These are phyloP conservation scores for Penicillium dipodomyicola DNA, from an alignment of 495 filamentous ascomycete species.

Conservation along the genomic window DNA sequence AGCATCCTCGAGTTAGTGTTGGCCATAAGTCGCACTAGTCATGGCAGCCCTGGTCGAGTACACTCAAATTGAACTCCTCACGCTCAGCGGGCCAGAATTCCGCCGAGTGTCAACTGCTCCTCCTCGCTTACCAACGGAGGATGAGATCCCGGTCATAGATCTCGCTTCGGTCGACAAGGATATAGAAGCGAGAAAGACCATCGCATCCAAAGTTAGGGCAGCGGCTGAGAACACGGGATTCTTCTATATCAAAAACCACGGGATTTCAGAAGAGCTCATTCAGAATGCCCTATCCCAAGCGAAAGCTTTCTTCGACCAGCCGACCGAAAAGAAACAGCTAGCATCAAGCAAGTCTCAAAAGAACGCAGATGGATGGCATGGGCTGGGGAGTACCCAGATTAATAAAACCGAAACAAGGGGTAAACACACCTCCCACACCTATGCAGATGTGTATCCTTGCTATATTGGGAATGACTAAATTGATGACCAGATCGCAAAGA, in stretches of 20 bases:
- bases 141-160: slow-evolving; percentile 59
- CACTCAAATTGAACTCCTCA: slow-evolving; percentile 35
- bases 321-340: slow-evolving; percentile 39
- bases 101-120: slow-evolving; percentile 36
- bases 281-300: slow-evolving; percentile 35
- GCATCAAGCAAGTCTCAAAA: slow-evolving; percentile 23
- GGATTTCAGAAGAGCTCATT: slow-evolving; percentile 47
- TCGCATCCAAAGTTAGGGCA: slow-evolving; percentile 40
- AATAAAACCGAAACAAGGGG: slow-evolving; percentile 31
- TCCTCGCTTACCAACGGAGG: slow-evolving; percentile 31
- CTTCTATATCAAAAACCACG: slow-evolving; percentile 57
- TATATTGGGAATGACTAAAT: slow-evolving; percentile 1
- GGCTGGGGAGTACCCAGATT: slow-evolving; percentile 26
- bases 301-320: slow-evolving; percentile 47
- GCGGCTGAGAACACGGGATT: slow-evolving; percentile 52
- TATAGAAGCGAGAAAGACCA: slow-evolving; percentile 34
- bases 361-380: slow-evolving; percentile 33
- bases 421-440: background rate
- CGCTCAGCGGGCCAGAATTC: slow-evolving; percentile 27
- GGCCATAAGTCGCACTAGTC: background rate
- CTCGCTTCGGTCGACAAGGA: slow-evolving; percentile 40
- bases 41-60: slow-evolving; percentile 17
- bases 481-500: slow-evolving; percentile 34
- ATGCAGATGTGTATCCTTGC: background rate
- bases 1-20: slow-evolving; percentile 1